phyloP scores from a whole-genome alignment of 805 yeast genomes.

The Priceomyces medius region DNA sequence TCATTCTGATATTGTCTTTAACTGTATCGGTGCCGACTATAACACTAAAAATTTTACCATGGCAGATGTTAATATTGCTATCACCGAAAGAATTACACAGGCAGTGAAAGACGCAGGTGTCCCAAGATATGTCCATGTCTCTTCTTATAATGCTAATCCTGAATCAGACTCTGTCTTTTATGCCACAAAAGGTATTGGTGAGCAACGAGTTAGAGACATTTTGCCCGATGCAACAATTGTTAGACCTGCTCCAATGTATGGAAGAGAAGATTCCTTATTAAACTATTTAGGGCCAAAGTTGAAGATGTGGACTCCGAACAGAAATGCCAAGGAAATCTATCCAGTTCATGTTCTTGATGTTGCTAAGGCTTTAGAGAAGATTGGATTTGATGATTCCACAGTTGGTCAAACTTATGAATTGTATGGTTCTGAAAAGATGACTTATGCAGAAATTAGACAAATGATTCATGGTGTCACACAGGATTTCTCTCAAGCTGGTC shows the following conservation, averaged over 20 bases:
- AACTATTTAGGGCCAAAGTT: conserved; percentile 56
- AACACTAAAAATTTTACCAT: conserved; percentile 76
- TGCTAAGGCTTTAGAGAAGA: conserved; percentile 72
- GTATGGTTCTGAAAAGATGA: conserved; percentile 65
- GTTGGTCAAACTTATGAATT: conserved; percentile 74
- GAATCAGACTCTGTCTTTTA: conserved; percentile 66
- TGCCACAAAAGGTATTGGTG: conserved; percentile 79
- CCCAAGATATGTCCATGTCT: conserved; percentile 74
- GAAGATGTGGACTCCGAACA: conserved; percentile 65
- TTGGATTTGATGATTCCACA: conserved; percentile 80
- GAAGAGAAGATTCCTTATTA: conserved; percentile 69
- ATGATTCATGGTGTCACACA: conserved; percentile 65
- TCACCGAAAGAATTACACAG: conserved; percentile 72
- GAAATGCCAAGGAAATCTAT: conserved; percentile 57
- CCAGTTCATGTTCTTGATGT: conserved; percentile 81
- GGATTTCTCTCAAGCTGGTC: conserved; percentile 45
- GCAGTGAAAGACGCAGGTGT: conserved; percentile 69
- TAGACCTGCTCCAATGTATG: conserved; percentile 80
- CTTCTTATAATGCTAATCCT: conserved; percentile 73
- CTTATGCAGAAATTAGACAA: conserved; percentile 63
- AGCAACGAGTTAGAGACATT: conserved; percentile 63
- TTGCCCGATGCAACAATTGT: conserved; percentile 79
- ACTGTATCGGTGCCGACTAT: conserved; percentile 74
- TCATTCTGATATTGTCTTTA: conserved; percentile 79
- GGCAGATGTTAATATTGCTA: conserved; percentile 82